Base-by-base conservation (phyloP, 2,329 filamentous ascomycete genomes). In the Pseudogymnoascus sp. region DNA sequence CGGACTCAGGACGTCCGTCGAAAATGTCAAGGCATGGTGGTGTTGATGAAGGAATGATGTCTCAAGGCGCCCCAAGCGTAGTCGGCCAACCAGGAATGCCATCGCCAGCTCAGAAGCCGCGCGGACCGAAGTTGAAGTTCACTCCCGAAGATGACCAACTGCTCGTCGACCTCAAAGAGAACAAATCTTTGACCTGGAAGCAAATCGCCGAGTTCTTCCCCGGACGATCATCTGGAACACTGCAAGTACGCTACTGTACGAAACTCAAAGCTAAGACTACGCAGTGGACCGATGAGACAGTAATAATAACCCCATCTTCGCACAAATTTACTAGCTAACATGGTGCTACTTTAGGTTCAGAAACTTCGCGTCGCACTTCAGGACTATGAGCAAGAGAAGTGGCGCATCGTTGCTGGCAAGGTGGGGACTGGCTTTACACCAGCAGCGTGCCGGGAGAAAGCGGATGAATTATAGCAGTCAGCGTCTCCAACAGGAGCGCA, bases 131-230 rank as follows among this genome's bases (percentile, higher is more conserved):
- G 77, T 81, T 96, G 68, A 96, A 96, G 75, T 97, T 97, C 72
- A 96, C 92, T 0, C 86, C 90, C 8, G 92, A 96, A 74, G 92
- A 97, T 72, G 92, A 97, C 74, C 87, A 90, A 68, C 78, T 96
- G 58, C 80, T 97, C 61, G 87, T 96, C 62, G 90, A 96, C 71
- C 79, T 97, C 65, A 97, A 97, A 75, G 92, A 97, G 76, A 92
- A 94, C 71, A 95, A 94, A 75, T 92, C 91, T 71, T 80, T 97
- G 72, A 96, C 92, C 4, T 97, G 92, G 92, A 96, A 96, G 77
- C 92, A 97, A 79, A 97, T 97, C 71, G 91, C 92, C 62, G 92
- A 96, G 72, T 96, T 96, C 76, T 97, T 97, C 69, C 92, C 92
- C 0, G 92, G 92, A 1, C 82, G 92, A 63, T 94, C 90, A 63